Evolutionary conservation across 2,329 filamentous ascomycete species (phyloP).

Genomic region (Lachnum nothofagi): DNA sequence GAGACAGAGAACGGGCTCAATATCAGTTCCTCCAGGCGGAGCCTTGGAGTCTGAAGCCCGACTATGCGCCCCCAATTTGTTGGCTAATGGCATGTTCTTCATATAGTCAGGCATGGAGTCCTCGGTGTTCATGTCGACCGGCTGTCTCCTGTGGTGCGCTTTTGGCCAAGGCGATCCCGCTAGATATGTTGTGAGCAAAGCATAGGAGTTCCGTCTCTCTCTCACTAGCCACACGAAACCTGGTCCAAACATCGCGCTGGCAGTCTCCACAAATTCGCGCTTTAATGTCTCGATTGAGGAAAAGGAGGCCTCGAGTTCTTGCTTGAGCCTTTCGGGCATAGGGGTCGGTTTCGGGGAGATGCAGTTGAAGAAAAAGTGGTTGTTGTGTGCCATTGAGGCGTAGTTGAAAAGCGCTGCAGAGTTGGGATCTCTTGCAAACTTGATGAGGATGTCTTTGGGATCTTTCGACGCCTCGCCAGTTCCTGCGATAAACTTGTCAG

Average conservation of each 20-base stretch:
- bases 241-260: constrained; percentile 88
- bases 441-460: constrained; percentile 63
- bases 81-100: constrained; percentile 31
- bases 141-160: constrained; percentile 70
- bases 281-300: constrained; percentile 77
- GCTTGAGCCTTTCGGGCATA: constrained; percentile 53
- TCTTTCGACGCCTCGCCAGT: constrained; percentile 17
- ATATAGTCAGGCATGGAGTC: constrained; percentile 39
- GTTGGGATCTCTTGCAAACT: constrained; percentile 72
- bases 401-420: constrained; percentile 85
- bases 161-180: constrained; percentile 83
- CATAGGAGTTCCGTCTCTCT: constrained; percentile 42
- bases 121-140: constrained; percentile 65
- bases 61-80: constrained; percentile 31
- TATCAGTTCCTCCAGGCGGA: constrained; percentile 62
- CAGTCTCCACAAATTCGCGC: constrained; percentile 73
- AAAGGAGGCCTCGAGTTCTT: constrained; percentile 65
- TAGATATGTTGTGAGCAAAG: constrained; percentile 82
- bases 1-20: constrained; percentile 78
- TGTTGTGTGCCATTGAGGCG: constrained; percentile 95
- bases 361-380: constrained; percentile 70
- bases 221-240: constrained; percentile 94
- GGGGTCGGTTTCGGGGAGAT: constrained; percentile 41
- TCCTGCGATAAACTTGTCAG: constrained; percentile 19
- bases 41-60: constrained; percentile 15